Conservation (phyloP, 768 basidiomycete genomes). For the Sporobolomyces phaffii region DNA sequence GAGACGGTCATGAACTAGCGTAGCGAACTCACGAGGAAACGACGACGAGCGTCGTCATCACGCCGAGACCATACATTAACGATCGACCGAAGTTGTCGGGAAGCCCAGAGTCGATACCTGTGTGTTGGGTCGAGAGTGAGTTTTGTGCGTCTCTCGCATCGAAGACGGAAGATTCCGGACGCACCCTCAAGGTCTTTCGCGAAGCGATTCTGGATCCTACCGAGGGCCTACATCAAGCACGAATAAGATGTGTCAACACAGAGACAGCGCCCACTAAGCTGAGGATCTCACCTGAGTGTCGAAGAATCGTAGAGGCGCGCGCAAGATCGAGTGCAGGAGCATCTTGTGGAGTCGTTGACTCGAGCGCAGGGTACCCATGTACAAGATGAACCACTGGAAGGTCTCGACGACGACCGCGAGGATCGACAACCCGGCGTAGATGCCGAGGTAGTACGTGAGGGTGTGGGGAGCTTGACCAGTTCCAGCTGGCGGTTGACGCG, state of each 20-base stretch:
- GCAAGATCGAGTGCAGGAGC: constrained; percentile 38
- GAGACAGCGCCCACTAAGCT: not conserved
- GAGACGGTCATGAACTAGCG: too few species aligned
- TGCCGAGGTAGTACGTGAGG: constrained; percentile 35
- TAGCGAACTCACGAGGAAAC: constrained; percentile 24
- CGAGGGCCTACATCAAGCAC: not conserved
- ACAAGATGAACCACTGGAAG: constrained; percentile 39
- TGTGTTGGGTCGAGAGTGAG: not conserved
- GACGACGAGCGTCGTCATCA: constrained; percentile 39
- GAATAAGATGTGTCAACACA: not conserved
- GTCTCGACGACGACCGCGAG: constrained; percentile 34
- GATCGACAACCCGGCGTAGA: constrained; percentile 38
- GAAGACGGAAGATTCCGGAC: not conserved
- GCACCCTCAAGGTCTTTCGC: constrained; percentile 40
- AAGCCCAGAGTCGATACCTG: constrained; percentile 36
- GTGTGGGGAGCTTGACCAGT: not conserved
- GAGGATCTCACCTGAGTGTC: constrained; percentile 35
- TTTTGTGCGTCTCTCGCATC: not conserved
- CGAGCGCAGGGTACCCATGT: constrained; percentile 37
- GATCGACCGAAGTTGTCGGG: constrained; percentile 40
- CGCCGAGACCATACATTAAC: constrained; percentile 38
- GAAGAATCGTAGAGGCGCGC: constrained; percentile 42
- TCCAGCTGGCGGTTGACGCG: constrained; percentile 11
- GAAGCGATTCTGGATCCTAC: constrained; percentile 37
- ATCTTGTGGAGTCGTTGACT: constrained; percentile 28